These are phyloP conservation scores for Trichoderma arundinaceum DNA, from an alignment of 2,329 filamentous ascomycete genomes.

Conservation along the genomic window DNA sequence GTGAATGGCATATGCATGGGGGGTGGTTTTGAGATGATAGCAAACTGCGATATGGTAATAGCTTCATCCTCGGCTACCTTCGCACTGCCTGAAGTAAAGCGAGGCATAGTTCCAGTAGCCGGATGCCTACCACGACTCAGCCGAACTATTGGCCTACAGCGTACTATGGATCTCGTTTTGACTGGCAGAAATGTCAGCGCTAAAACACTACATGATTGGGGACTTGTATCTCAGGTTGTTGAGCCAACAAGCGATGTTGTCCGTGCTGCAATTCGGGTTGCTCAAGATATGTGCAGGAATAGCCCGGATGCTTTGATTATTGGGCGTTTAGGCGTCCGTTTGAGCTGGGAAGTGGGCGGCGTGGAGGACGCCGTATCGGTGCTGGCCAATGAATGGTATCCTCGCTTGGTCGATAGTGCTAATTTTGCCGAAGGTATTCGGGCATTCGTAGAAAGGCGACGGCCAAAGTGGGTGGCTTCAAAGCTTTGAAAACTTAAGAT, in stretches of 20 bases:
- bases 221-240: slow-evolving; percentile 38
- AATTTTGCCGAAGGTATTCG: slow-evolving; percentile 16
- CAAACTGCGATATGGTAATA: slow-evolving; percentile 58
- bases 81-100: slow-evolving; percentile 58
- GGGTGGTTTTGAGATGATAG: slow-evolving; percentile 62
- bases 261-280: slow-evolving; percentile 46
- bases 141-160: slow-evolving; percentile 51
- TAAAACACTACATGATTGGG: slow-evolving; percentile 40
- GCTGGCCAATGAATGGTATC: slow-evolving; percentile 11
- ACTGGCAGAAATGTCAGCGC: slow-evolving; percentile 54
- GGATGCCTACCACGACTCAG: slow-evolving; percentile 59
- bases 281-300: slow-evolving; percentile 44
- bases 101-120: slow-evolving; percentile 60
- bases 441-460: slow-evolving; percentile 19
- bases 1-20: slow-evolving; percentile 64
- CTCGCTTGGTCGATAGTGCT: neutral
- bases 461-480: slow-evolving; percentile 1
- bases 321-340: neutral
- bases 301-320: slow-evolving; percentile 19
- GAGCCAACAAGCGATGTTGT: slow-evolving; percentile 38
- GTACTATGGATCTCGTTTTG: slow-evolving; percentile 56
- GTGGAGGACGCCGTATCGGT: slow-evolving; percentile 13
- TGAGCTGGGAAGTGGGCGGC: slow-evolving; percentile 16
- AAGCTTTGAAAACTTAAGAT: slow-evolving; percentile 1
- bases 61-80: slow-evolving; percentile 58